Percentiles rank a stretch among this genome's conserved stretches.
Conservation (phyloP, 2,329 filamentous ascomycete species). For the Scedosporium apiospermum region DNA sequence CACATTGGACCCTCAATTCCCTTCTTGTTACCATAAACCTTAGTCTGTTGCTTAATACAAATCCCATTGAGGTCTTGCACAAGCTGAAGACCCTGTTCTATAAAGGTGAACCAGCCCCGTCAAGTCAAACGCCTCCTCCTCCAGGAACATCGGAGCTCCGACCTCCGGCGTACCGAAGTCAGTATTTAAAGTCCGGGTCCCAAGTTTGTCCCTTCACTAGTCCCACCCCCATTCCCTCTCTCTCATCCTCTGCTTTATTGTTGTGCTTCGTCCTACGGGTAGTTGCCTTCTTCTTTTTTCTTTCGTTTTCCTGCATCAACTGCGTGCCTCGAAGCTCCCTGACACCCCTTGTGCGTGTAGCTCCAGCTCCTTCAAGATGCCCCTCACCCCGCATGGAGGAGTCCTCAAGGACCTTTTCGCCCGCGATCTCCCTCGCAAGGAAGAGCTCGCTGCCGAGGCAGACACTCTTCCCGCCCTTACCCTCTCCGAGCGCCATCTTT, state of each 20-base stretch:
- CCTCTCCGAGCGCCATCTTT: slow-evolving; percentile 88
- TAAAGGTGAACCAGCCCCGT: not conserved
- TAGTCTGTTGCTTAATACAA: not conserved
- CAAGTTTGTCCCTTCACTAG: not conserved
- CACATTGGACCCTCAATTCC: not conserved
- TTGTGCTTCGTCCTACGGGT: not conserved
- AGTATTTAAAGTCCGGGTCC: not conserved
- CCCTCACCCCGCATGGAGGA: slow-evolving; percentile 74
- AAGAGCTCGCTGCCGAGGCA: slow-evolving; percentile 72
- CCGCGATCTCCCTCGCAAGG: slow-evolving; percentile 76
- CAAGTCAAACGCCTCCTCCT: slow-evolving; percentile 3
- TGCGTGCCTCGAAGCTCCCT: not conserved
- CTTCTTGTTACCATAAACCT: not conserved
- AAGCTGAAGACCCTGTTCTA: not conserved
- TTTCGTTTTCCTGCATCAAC: not conserved
- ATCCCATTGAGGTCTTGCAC: not conserved
- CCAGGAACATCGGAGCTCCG: slow-evolving; percentile 4
- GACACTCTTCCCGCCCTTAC: slow-evolving; percentile 77
- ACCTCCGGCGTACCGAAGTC: slow-evolving; percentile 5
- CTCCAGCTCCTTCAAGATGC: slow-evolving; percentile 36
- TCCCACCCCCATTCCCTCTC: not conserved
- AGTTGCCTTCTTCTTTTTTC: not conserved
- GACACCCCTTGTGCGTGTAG: not conserved
- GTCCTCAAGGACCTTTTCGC: slow-evolving; percentile 96
- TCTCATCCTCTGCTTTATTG: not conserved